Evolutionary conservation across 78 protist species (phyloP).

Genomic region (Dictyostelium brefeldianum): DNA sequence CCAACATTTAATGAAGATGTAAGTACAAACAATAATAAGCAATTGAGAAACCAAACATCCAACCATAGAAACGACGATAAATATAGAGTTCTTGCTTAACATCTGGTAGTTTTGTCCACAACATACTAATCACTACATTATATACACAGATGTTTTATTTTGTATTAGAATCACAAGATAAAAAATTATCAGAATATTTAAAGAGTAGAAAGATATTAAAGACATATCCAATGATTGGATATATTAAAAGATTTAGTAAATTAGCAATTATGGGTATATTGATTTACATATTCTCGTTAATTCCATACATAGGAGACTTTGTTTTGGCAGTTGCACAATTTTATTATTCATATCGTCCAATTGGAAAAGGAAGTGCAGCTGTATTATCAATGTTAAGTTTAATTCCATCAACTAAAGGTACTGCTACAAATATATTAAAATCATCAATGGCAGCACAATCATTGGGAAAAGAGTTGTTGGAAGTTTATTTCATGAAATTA

Average conservation of each 20-base stretch:
- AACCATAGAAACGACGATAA: conserved; percentile 59
- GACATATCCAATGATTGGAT: conserved; percentile 36
- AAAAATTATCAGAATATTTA: conserved; percentile 8
- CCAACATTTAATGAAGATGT: conserved; percentile 78
- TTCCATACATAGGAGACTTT: conserved; percentile 49
- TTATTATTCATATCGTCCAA: conserved; percentile 27
- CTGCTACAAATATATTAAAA: conserved; percentile 15
- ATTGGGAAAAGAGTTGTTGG: conserved; percentile 63
- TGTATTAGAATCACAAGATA: conserved; percentile 35
- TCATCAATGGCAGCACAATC: conserved; percentile 53
- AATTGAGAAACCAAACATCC: conserved; percentile 67
- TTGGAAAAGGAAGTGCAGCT: conserved; percentile 46
- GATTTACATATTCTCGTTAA: neutral
- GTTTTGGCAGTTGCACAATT: conserved; percentile 57
- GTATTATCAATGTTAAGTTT: conserved; percentile 34
- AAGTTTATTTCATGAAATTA: conserved; percentile 38
- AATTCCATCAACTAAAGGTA: neutral
- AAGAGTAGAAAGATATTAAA: conserved; percentile 38
- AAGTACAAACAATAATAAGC: neutral
- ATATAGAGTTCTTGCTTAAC: conserved; percentile 42
- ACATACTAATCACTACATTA: neutral
- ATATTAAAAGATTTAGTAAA: conserved; percentile 15
- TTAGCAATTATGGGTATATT: conserved; percentile 16
- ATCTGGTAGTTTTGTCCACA: neutral
- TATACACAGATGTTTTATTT: conserved; percentile 24